A percentile compares a stretch with the other conserved stretches of the same genome.
Evolutionary conservation across 2,329 filamentous ascomycete genomes (phyloP).

Genomic region (Nigrospora osmanthi): DNA sequence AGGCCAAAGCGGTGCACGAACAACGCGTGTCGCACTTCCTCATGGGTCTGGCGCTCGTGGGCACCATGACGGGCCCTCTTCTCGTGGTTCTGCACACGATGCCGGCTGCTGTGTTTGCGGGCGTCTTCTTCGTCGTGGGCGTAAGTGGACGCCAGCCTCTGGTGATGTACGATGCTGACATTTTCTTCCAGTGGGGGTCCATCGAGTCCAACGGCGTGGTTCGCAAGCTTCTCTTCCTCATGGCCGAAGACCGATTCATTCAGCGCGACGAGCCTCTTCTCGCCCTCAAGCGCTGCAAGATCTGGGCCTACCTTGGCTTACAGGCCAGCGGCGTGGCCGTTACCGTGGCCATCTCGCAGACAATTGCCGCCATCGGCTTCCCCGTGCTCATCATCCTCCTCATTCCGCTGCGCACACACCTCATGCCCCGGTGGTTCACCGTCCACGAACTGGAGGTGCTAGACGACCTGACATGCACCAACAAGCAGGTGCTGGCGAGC

Average conservation of each 20-base stretch:
- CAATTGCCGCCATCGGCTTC: conserved; percentile 51
- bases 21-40: conserved; percentile 48
- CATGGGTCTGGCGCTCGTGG: conserved; percentile 44
- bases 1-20: conserved; percentile 41
- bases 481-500: conserved; percentile 2
- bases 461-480: conserved; percentile 36
- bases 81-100: conserved; percentile 45
- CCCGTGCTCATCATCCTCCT: conserved; percentile 48
- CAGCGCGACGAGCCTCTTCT: conserved; percentile 37
- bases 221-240: conserved; percentile 39
- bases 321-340: conserved; percentile 43
- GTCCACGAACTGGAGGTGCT: conserved; percentile 37
- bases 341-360: conserved; percentile 51
- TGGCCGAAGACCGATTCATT: conserved; percentile 36
- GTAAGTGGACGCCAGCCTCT: conserved; percentile 22
- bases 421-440: conserved; percentile 42
- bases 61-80: conserved; percentile 48
- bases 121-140: conserved; percentile 51
- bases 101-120: conserved; percentile 43
- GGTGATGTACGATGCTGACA: too few species aligned
- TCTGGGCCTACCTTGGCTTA: conserved; percentile 40
- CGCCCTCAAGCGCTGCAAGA: conserved; percentile 32
- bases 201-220: conserved; percentile 47
- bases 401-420: conserved; percentile 42
- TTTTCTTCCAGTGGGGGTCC: conserved; percentile 26